Base-by-base conservation (phyloP, 2,329 filamentous ascomycete genomes). In the Monosporascus sp. region DNA sequence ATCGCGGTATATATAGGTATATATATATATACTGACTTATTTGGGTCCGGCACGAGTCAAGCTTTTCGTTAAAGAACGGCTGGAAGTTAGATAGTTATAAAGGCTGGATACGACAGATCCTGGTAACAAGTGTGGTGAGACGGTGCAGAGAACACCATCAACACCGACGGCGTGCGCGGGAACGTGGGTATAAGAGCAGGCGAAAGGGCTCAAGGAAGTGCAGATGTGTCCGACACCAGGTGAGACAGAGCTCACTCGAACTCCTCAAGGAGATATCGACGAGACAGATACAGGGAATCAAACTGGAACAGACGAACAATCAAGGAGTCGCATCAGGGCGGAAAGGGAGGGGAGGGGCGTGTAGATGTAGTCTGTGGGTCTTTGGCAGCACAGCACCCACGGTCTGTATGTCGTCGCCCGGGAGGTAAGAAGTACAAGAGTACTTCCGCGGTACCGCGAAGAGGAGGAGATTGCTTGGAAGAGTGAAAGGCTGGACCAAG, bases 181-280 rank as follows among this genome's bases (percentile, higher is more conserved):
- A 60, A 60, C 49, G 59, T 57, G 59, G 59, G 56, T 64, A 65
- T 68, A 68, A 66, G 65, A 66, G 64, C 59, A 58, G 59, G 57
- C 48, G 50, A 53, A 54, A 48, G 45, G 52, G 55, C 35, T 45
- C 57, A 55, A 52, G 48, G 54, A 50, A 54, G 53, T 58, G 62
- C 48, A 54, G 58, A 56, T 54, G 60, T 61, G 54, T 56, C 57
- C 60, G 60, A 61, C 60, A 54, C 59, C 54, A 52, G 52, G 64
- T 68, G 65, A 68, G 65, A 68, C 66, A 68, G 53, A 61, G 52
- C 63, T 65, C 66, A 67, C 65, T 66, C 56, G 54, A 59, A 63
- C 59, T 60, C 57, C 55, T 54, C 61, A 56, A 61, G 43, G 24
- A 46, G 43, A 54, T 61, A 59, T 63, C 57, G 56, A 67, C 57